Evolutionary conservation across 306 rosid species (phyloP).

Genomic region (Prunus davidiana): DNA sequence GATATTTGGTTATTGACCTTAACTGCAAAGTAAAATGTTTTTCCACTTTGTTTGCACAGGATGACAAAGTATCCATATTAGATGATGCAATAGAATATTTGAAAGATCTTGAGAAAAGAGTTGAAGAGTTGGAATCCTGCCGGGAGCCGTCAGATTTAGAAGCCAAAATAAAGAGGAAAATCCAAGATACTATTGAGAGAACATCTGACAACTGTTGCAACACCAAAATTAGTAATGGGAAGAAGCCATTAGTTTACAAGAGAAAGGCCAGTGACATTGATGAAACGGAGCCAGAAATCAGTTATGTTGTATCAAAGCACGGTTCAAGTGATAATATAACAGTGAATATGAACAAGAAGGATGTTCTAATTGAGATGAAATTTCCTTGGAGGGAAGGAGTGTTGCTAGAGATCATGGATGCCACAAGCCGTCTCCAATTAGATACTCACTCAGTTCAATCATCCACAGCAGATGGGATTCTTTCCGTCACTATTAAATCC

Average conservation of each 20-base stretch:
- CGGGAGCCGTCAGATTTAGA: slow-evolving; percentile 36
- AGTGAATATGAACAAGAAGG: slow-evolving; percentile 40
- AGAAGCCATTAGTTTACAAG: slow-evolving; percentile 52
- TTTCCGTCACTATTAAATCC: slow-evolving; percentile 56
- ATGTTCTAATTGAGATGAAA: slow-evolving; percentile 52
- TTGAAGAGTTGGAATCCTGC: slow-evolving; percentile 59
- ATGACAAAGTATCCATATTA: slow-evolving; percentile 77
- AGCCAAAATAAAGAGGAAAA: slow-evolving; percentile 42
- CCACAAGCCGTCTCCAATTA: slow-evolving; percentile 44
- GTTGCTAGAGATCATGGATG: slow-evolving; percentile 65
- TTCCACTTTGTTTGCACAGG: slow-evolving; percentile 41
- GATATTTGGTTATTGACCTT: neutral
- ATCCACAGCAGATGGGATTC: slow-evolving; percentile 54
- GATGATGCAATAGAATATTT: slow-evolving; percentile 74
- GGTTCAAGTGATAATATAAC: slow-evolving; percentile 34
- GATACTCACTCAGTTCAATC: slow-evolving; percentile 77
- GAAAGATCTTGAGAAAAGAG: slow-evolving; percentile 65
- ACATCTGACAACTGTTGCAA: slow-evolving; percentile 60
- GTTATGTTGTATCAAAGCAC: slow-evolving; percentile 23
- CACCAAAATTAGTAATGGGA: slow-evolving; percentile 39
- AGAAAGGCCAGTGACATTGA: slow-evolving; percentile 63
- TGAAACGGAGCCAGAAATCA: slow-evolving; percentile 35
- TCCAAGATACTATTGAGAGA: slow-evolving; percentile 54
- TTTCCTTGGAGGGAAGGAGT: slow-evolving; percentile 56
- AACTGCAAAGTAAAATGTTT: neutral